A percentile compares a stretch with the other conserved stretches of the same genome.
These are phyloP conservation scores for Besnoitia besnoiti DNA, from an alignment of 169 alveolate species.

Conservation along the genomic window DNA sequence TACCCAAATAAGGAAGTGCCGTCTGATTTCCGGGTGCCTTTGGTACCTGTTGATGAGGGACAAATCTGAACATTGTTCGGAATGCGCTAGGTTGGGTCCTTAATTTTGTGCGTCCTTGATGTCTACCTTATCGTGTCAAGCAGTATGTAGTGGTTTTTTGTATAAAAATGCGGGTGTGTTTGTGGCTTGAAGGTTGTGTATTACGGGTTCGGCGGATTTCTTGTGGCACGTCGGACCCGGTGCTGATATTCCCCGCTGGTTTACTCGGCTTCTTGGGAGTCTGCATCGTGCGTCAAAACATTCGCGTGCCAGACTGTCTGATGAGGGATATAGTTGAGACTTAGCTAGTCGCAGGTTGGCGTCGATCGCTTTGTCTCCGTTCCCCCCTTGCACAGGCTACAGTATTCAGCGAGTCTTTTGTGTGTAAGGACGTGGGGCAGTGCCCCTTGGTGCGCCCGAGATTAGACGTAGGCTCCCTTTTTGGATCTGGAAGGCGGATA, in stretches of 20 bases:
- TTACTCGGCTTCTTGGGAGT: background rate
- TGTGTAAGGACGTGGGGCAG: background rate
- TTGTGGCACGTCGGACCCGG: constrained; percentile 25
- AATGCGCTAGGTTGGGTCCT: too few relatives aligned
- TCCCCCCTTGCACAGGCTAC: constrained; percentile 23
- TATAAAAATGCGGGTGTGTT: too few relatives aligned
- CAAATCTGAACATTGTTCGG: too few relatives aligned
- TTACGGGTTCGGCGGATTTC: background rate
- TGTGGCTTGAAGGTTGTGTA: background rate
- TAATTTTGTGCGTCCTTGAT: too few relatives aligned
- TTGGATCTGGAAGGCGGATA: background rate
- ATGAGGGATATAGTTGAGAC: constrained; percentile 26
- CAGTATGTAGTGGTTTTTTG: too few relatives aligned
- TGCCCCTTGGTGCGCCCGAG: too few relatives aligned
- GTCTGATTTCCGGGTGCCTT: constrained; percentile 8
- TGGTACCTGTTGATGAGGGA: constrained; percentile 28
- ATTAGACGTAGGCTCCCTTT: too few relatives aligned
- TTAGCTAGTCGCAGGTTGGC: background rate
- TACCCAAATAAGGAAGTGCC: constrained; percentile 41
- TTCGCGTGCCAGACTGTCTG: constrained; percentile 1
- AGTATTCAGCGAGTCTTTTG: background rate
- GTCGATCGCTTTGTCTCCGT: constrained; percentile 26
- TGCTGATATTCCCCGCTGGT: background rate
- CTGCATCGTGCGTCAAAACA: constrained; percentile 19
- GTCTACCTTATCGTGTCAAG: too few relatives aligned